phyloP scores from a whole-genome alignment of 192 early-diverging fungal species.

The Borealophlyctis nickersoniae region DNA sequence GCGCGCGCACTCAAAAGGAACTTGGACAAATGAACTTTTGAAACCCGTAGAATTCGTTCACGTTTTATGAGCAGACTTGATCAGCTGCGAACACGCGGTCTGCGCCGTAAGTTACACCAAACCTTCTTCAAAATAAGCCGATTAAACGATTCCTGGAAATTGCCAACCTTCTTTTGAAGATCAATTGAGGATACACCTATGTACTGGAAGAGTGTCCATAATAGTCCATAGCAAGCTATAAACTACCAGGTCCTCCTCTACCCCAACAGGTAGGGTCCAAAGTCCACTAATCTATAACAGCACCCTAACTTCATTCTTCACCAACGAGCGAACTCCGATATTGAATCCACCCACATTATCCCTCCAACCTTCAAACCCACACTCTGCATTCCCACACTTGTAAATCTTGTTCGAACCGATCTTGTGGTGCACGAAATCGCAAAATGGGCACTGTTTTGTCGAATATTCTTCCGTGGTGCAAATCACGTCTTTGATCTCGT shows the following conservation, averaged over 20 bases:
- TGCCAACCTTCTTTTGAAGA: too few relatives aligned
- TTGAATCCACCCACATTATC: slow-evolving; percentile 19
- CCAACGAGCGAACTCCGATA: slow-evolving; percentile 17
- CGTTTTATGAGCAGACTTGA: too few relatives aligned
- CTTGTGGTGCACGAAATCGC: slow-evolving; percentile 17
- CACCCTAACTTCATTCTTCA: slow-evolving; percentile 9
- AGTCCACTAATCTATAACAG: background rate
- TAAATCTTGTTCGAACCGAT: slow-evolving; percentile 19
- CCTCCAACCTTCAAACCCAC: slow-evolving; percentile 6
- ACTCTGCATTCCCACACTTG: slow-evolving; percentile 17
- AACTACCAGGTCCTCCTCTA: background rate
- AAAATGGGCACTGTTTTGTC: slow-evolving; percentile 17
- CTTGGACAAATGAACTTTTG: too few relatives aligned
- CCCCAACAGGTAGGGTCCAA: background rate
- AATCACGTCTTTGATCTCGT: slow-evolving; percentile 10
- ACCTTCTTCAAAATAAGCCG: too few relatives aligned
- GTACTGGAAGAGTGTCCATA: background rate
- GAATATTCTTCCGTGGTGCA: slow-evolving; percentile 26
- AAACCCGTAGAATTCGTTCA: too few relatives aligned
- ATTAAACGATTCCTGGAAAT: too few relatives aligned
- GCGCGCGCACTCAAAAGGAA: too few relatives aligned
- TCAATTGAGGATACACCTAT: background rate
- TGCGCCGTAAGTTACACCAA: too few relatives aligned
- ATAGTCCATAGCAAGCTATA: background rate
- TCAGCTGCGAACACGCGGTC: too few relatives aligned